phyloP scores from a whole-genome alignment of 2,329 filamentous ascomycete species.

The Colletotrichum horii region DNA sequence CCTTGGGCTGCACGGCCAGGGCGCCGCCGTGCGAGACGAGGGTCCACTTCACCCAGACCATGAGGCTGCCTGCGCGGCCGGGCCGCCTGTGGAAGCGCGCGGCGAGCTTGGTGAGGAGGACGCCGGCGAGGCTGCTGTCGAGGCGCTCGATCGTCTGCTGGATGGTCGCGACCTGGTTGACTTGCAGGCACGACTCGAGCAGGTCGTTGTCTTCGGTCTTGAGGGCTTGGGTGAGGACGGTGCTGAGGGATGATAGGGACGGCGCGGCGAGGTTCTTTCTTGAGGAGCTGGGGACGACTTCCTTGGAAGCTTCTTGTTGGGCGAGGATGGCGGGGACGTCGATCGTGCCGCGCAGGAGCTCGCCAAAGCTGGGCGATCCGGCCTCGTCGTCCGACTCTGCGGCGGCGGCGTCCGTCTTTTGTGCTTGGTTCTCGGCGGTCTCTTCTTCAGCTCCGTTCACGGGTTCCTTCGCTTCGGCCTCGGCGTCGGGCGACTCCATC shows the following conservation, averaged over 20 bases:
- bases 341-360: conserved; percentile 79
- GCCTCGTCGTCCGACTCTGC: conserved; percentile 53
- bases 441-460: conserved; percentile 29
- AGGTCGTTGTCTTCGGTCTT: conserved; percentile 89
- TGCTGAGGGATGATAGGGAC: conserved; percentile 82
- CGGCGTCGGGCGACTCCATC: conserved; percentile 28
- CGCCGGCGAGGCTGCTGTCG: conserved; percentile 81
- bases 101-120: conserved; percentile 82
- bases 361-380: conserved; percentile 76
- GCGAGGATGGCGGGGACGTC: conserved; percentile 72
- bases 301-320: conserved; percentile 33
- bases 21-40: conserved; percentile 91
- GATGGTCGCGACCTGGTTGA: conserved; percentile 77
- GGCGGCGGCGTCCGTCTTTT: conserved; percentile 27
- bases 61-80: conserved; percentile 86
- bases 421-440: conserved; percentile 24
- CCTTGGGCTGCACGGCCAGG: conserved; percentile 82
- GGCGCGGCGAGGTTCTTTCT: conserved; percentile 62
- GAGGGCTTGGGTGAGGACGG: conserved; percentile 91
- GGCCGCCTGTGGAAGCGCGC: conserved; percentile 86
- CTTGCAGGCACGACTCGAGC: conserved; percentile 90
- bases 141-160: conserved; percentile 89
- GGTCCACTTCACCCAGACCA: conserved; percentile 96
- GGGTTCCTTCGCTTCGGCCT: conserved; percentile 11
- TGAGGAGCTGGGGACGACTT: conserved; percentile 42